Percentiles rank a stretch among this genome's conserved stretches.
Evolutionary conservation across 164 flowering plant genomes (phyloP).

Genomic region (Cinnamomum chago): DNA sequence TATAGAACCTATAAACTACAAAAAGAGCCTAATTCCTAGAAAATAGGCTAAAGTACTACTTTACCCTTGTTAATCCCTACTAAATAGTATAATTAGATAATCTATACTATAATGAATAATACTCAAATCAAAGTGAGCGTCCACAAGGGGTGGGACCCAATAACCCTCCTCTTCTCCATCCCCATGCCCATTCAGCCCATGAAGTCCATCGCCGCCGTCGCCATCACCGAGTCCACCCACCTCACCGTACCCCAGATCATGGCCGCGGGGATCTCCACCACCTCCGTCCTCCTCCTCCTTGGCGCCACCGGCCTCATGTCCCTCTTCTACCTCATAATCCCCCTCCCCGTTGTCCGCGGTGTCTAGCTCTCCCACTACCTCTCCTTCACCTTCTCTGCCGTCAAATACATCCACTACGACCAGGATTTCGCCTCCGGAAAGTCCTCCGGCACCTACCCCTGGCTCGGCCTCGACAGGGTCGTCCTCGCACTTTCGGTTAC

Average conservation of each 20-base stretch:
- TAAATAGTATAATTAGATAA: too few species aligned
- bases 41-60: too few species aligned
- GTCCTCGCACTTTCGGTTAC: slow-evolving; percentile 49
- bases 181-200: slow-evolving; percentile 98
- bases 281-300: slow-evolving; percentile 57
- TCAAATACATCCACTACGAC: slow-evolving; percentile 61
- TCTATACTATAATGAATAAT: too few species aligned
- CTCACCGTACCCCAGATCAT: slow-evolving; percentile 63
- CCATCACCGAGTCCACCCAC: slow-evolving; percentile 50
- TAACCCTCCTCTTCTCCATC: slow-evolving; percentile 47
- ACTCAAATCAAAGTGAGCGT: too few species aligned
- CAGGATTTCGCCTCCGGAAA: slow-evolving; percentile 53
- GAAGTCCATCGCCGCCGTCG: slow-evolving; percentile 85
- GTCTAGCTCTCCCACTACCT: slow-evolving; percentile 90
- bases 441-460: slow-evolving; percentile 41
- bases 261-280: slow-evolving; percentile 77
- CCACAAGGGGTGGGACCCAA: too few species aligned
- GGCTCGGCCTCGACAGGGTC: slow-evolving; percentile 76
- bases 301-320: slow-evolving; percentile 88
- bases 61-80: too few species aligned
- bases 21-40: too few species aligned
- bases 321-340: slow-evolving; percentile 52
- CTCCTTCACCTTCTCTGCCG: slow-evolving; percentile 73
- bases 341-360: slow-evolving; percentile 88
- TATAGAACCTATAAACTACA: too few species aligned